Conservation (phyloP, 129 eudicot genomes). For the Scalesia atractyloides region DNA sequence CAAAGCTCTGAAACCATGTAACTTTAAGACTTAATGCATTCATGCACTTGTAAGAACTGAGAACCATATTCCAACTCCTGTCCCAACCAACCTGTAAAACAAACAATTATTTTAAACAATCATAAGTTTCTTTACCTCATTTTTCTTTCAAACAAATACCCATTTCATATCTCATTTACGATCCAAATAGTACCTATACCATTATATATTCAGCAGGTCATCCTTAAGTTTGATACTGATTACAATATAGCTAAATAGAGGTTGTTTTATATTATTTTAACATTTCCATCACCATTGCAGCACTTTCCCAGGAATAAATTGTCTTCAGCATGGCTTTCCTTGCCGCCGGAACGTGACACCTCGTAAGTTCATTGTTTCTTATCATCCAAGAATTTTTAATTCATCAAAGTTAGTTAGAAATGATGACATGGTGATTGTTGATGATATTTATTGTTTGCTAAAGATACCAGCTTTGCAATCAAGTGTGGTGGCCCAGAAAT, state of each 20-base stretch:
- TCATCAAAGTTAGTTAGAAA: constrained; percentile 7
- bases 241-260: not conserved
- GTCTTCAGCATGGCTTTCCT: constrained; percentile 54
- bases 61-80: not conserved
- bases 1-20: too few species aligned
- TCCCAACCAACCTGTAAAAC: not conserved
- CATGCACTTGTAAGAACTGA: not conserved
- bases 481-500: constrained; percentile 60
- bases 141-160: not conserved
- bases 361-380: constrained; percentile 35
- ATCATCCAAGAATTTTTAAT: constrained; percentile 4
- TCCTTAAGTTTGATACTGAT: not conserved
- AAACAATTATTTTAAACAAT: not conserved
- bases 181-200: not conserved
- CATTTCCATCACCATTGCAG: constrained; percentile 24
- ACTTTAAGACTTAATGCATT: too few species aligned
- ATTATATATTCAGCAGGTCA: not conserved
- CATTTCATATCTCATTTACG: not conserved
- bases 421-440: constrained; percentile 27
- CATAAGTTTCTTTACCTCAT: not conserved
- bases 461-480: constrained; percentile 53
- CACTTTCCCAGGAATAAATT: constrained; percentile 36
- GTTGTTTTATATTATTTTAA: not conserved
- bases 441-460: constrained; percentile 16
- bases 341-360: constrained; percentile 46